These are phyloP conservation scores for Kwoniella mangroviensis DNA, from an alignment of 768 basidiomycete species.

Conservation along the genomic window DNA sequence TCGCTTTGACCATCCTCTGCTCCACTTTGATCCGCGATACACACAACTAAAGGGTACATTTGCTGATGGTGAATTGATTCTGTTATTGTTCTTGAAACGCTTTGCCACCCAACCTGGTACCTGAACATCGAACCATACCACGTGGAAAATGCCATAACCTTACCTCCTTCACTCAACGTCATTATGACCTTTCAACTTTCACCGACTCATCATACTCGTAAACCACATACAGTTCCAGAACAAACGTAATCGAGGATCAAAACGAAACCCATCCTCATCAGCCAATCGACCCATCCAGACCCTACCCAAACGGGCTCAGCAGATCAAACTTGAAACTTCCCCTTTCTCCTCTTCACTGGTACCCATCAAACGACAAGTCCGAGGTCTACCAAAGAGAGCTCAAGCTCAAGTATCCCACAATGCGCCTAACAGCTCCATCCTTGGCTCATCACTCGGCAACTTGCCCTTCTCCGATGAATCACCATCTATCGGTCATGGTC, in stretches of 20 bases:
- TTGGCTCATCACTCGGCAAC: constrained; percentile 3
- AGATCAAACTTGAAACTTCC: constrained; percentile 7
- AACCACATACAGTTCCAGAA: constrained; percentile 44
- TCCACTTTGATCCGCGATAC: constrained; percentile 20
- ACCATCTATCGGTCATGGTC: not conserved
- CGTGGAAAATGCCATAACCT: not conserved
- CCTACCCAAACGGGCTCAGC: constrained; percentile 29
- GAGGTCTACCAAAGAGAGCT: constrained; percentile 9
- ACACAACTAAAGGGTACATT: constrained; percentile 22
- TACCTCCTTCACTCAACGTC: not conserved
- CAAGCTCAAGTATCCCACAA: constrained; percentile 15
- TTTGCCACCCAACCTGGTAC: not conserved
- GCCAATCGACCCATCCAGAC: constrained; percentile 19
- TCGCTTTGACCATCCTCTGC: constrained; percentile 17
- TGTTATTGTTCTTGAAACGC: constrained; percentile 24
- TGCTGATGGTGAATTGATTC: constrained; percentile 11
- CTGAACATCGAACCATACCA: not conserved
- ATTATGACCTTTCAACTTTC: not conserved
- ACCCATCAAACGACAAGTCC: constrained; percentile 1
- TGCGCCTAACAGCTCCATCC: not conserved
- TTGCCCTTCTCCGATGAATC: not conserved
- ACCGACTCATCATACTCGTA: not conserved
- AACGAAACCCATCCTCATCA: not conserved
- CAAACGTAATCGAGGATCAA: constrained; percentile 31
- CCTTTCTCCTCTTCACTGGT: not conserved